Evolutionary conservation across 306 rosid species (phyloP).

Genomic region (Carpinus fangiana): DNA sequence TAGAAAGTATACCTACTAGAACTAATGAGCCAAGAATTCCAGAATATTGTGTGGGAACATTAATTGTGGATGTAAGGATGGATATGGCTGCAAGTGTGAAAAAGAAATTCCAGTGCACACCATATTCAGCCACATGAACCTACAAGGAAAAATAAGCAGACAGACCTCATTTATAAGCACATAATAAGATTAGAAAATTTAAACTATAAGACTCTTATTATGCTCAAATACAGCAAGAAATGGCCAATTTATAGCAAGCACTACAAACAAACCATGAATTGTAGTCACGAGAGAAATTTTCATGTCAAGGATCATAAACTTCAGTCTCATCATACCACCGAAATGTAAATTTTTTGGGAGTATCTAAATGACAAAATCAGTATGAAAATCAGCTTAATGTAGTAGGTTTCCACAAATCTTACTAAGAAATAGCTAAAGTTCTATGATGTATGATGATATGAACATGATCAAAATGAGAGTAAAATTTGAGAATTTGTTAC

Average conservation of each 20-base stretch:
- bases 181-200: conserved; percentile 12
- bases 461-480: not conserved
- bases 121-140: conserved; percentile 92
- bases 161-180: conserved; percentile 18
- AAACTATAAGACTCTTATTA: conserved; percentile 8
- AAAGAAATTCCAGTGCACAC: conserved; percentile 97
- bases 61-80: conserved; percentile 61
- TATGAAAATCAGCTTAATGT: not conserved
- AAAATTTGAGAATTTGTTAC: not conserved
- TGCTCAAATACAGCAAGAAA: not conserved
- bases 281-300: not conserved
- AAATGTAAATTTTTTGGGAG: not conserved
- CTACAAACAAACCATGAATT: not conserved
- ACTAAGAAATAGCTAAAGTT: not conserved
- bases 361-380: not conserved
- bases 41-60: conserved; percentile 60
- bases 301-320: not conserved
- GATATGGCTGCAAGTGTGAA: conserved; percentile 90
- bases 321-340: not conserved
- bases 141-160: conserved; percentile 30
- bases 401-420: not conserved
- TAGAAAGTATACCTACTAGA: conserved; percentile 66
- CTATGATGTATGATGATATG: not conserved
- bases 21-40: conserved; percentile 71
- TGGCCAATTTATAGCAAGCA: not conserved